Conservation (phyloP, 169 alveolate species). For the Hepatocystis sp. region DNA sequence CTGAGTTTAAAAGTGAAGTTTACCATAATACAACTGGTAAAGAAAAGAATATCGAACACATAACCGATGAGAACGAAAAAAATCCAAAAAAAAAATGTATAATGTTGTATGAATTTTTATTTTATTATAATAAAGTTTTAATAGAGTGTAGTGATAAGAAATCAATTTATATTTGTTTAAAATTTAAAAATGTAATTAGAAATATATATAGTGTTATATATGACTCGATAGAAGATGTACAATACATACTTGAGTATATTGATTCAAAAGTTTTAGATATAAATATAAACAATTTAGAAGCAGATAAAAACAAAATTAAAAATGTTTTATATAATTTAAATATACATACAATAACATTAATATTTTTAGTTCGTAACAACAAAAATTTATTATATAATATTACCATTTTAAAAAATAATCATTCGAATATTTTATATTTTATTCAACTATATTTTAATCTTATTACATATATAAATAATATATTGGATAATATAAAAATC, state of each 20-base stretch:
- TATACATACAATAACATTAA: conserved; percentile 43
- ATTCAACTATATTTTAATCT: conserved; percentile 24
- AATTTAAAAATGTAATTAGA: conserved; percentile 12
- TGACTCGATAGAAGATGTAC: conserved; percentile 22
- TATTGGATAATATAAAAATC: background rate
- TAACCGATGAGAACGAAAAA: background rate
- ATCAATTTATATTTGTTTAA: conserved; percentile 28
- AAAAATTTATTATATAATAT: conserved; percentile 13
- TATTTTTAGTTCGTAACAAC: conserved; percentile 19
- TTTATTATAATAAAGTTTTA: conserved; percentile 19
- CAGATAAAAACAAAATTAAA: conserved; percentile 10
- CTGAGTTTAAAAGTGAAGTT: too few species aligned
- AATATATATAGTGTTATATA: conserved; percentile 4
- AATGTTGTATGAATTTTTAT: conserved; percentile 27
- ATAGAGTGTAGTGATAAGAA: conserved; percentile 10
- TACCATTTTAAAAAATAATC: background rate
- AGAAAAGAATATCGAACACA: too few species aligned
- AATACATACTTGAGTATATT: conserved; percentile 9
- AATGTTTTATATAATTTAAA: conserved; percentile 12
- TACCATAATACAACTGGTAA: too few species aligned
- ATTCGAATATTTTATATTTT: conserved; percentile 2
- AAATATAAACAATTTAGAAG: background rate
- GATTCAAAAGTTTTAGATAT: background rate
- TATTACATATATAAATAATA: conserved; percentile 11
- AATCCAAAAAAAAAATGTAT: background rate